Conservation (phyloP, 2,329 filamentous ascomycete genomes). For the Daldinia eschscholtzii region DNA sequence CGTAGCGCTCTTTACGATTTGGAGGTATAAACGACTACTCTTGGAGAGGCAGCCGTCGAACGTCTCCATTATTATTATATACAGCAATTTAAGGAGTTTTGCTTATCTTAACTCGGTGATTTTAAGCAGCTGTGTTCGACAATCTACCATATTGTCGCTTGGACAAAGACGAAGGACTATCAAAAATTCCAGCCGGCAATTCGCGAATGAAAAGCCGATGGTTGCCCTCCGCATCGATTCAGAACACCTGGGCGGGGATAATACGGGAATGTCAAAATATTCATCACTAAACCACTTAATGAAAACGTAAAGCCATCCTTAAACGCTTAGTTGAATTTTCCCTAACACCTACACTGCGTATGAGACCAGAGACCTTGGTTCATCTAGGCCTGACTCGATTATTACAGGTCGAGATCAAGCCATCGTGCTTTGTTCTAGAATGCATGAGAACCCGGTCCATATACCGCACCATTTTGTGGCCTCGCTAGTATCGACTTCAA, state of each 20-base stretch:
- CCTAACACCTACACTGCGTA: conserved; percentile 2
- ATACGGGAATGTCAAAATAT: neutral
- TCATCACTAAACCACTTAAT: neutral
- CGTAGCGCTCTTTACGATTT: too few relatives aligned
- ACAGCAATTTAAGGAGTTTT: too few relatives aligned
- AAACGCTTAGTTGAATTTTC: neutral
- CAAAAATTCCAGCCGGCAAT: too few relatives aligned
- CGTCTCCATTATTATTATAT: too few relatives aligned
- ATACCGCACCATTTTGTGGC: conserved; percentile 2
- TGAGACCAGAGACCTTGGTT: neutral
- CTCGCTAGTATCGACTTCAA: neutral
- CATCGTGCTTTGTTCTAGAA: conserved; percentile 3
- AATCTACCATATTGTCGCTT: too few relatives aligned
- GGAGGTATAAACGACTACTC: too few relatives aligned
- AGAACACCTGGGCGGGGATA: too few relatives aligned
- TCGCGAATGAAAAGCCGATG: too few relatives aligned
- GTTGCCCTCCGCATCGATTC: neutral
- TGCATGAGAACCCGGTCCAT: neutral
- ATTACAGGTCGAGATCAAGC: neutral
- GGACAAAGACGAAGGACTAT: too few relatives aligned
- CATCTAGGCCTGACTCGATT: neutral
- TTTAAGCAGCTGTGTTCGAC: too few relatives aligned
- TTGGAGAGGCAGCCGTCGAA: neutral
- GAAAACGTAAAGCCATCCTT: too few relatives aligned
- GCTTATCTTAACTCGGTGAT: too few relatives aligned